phyloP scores from a whole-genome alignment of 352 stramenopile species.

The Phytophthora sp. region DNA sequence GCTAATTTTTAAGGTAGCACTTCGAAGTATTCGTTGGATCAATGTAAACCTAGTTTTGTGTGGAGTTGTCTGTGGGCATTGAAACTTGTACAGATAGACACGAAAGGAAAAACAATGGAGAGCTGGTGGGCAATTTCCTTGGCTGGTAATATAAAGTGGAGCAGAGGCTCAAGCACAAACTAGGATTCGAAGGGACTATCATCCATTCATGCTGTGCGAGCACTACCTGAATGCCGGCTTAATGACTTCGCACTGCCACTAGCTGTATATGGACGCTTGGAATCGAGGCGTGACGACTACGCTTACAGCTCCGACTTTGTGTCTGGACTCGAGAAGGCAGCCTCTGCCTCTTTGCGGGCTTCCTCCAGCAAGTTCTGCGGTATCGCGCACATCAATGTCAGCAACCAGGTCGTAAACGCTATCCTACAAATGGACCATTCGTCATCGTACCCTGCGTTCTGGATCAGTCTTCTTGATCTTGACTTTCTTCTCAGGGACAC shows the following conservation, averaged over 20 bases:
- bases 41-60: too few relatives aligned
- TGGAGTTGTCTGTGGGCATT: too few relatives aligned
- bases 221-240: not conserved
- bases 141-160: conserved; percentile 15
- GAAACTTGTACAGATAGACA: conserved; percentile 21
- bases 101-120: not conserved
- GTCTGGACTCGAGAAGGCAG: conserved; percentile 27
- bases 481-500: conserved; percentile 26
- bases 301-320: conserved; percentile 34
- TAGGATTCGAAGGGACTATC: too few relatives aligned
- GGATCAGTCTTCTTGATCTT: conserved; percentile 48
- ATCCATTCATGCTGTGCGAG: not conserved
- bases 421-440: too few relatives aligned
- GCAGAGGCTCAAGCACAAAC: not conserved
- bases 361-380: conserved; percentile 51
- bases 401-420: too few relatives aligned
- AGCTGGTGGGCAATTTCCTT: conserved; percentile 1
- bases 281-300: not conserved
- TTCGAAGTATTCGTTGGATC: too few relatives aligned
- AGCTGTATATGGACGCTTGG: not conserved
- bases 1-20: conserved; percentile 10
- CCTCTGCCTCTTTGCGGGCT: conserved; percentile 42
- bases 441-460: conserved; percentile 29
- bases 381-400: not conserved
- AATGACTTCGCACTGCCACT: not conserved